Conservation (phyloP, 192 early-diverging fungal genomes). For the Allomyces javanicus region DNA sequence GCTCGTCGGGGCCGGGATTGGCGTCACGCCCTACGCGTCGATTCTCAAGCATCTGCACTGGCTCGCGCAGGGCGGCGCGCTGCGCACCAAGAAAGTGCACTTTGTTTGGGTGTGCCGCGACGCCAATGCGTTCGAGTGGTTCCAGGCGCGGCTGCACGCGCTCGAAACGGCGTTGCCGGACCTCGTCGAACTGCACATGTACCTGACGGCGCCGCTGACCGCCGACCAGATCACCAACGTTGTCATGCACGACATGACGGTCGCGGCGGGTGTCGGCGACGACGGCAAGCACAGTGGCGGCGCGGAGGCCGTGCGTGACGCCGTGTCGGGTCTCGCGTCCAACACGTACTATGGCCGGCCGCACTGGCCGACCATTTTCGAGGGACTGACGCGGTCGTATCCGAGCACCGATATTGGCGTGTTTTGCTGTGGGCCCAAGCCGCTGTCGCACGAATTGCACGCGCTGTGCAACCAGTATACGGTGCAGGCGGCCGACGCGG, state of each 20-base stretch:
- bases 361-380: constrained; percentile 55
- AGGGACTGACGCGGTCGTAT: constrained; percentile 25
- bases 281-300: not conserved
- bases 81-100: constrained; percentile 40
- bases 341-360: constrained; percentile 65
- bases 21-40: constrained; percentile 66
- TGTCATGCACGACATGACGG: constrained; percentile 35
- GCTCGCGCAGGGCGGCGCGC: constrained; percentile 11
- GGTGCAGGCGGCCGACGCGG: not conserved
- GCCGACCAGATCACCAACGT: constrained; percentile 46
- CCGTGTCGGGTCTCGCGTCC: constrained; percentile 53
- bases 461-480: constrained; percentile 3
- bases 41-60: constrained; percentile 40
- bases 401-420: constrained; percentile 63
- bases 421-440: constrained; percentile 70
- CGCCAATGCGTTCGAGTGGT: constrained; percentile 42
- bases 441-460: constrained; percentile 40
- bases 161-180: constrained; percentile 35
- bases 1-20: constrained; percentile 64
- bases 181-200: constrained; percentile 45
- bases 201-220: constrained; percentile 48
- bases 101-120: constrained; percentile 51
- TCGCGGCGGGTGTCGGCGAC: constrained; percentile 23
- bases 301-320: constrained; percentile 15
- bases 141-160: constrained; percentile 37